Conservation (phyloP, 2,329 filamentous ascomycete species). For the Scopulariopsis brevicaulis region DNA sequence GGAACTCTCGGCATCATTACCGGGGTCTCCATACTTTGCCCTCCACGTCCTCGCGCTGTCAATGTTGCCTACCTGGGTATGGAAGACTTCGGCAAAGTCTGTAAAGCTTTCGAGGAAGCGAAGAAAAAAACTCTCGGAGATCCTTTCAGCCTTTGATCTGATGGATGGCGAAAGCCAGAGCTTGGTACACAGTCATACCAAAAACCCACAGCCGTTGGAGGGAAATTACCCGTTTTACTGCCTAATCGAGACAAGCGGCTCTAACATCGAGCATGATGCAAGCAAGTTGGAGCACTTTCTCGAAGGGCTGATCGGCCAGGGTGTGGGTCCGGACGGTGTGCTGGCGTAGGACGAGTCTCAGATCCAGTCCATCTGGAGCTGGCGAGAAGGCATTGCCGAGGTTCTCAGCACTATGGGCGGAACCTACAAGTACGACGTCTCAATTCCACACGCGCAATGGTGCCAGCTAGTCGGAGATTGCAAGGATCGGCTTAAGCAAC, state of each 20-base stretch:
- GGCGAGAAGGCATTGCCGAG: slow-evolving; percentile 89
- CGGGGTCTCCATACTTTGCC: slow-evolving; percentile 81
- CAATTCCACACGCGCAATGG: slow-evolving; percentile 78
- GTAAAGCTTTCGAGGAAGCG: slow-evolving; percentile 75
- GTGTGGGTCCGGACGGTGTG: slow-evolving; percentile 80
- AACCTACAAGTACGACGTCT: slow-evolving; percentile 97
- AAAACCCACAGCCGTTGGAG: slow-evolving; percentile 71
- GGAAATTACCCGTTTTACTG: slow-evolving; percentile 88
- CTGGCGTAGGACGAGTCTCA: slow-evolving; percentile 92
- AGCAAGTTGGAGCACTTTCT: slow-evolving; percentile 86
- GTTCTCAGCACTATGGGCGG: slow-evolving; percentile 81
- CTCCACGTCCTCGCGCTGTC: slow-evolving; percentile 73
- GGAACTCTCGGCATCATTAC: slow-evolving; percentile 94
- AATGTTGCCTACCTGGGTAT: slow-evolving; percentile 95
- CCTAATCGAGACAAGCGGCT: slow-evolving; percentile 90
- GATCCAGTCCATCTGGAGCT: slow-evolving; percentile 73
- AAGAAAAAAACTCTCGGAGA: slow-evolving; percentile 87
- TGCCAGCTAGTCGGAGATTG: slow-evolving; percentile 86
- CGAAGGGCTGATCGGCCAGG: slow-evolving; percentile 80
- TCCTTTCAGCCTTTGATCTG: slow-evolving; percentile 92
- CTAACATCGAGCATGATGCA: slow-evolving; percentile 84
- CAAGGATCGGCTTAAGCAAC: slow-evolving; percentile 56
- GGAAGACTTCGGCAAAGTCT: slow-evolving; percentile 80
- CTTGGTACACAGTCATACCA: slow-evolving; percentile 62
- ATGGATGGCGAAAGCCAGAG: slow-evolving; percentile 84